Evolutionary conservation across 2,329 filamentous ascomycete species (phyloP).

Genomic region (Pleoardoris graminearum): DNA sequence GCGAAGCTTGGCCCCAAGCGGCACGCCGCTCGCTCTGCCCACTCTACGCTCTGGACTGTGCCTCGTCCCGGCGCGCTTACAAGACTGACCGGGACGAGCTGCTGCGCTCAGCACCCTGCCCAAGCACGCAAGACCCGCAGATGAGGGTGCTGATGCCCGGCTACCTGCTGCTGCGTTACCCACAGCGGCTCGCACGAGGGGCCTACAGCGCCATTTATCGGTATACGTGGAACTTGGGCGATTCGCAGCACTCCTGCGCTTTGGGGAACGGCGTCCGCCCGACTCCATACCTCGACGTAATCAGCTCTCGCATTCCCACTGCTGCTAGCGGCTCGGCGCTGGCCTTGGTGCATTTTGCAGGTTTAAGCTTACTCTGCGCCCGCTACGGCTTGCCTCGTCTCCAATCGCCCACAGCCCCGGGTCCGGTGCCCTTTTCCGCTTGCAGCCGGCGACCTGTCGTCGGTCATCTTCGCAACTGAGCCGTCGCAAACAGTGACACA

Average conservation of each 20-base stretch:
- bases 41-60: constrained; percentile 17
- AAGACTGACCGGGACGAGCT: constrained; percentile 16
- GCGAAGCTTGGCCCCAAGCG: constrained; percentile 30
- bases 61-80: constrained; percentile 23
- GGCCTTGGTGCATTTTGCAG: constrained; percentile 34
- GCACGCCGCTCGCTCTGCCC: too few species aligned
- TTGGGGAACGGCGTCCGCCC: constrained; percentile 33
- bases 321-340: constrained; percentile 20
- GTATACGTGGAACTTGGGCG: constrained; percentile 20
- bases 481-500: background rate
- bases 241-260: constrained; percentile 16
- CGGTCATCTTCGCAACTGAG: background rate
- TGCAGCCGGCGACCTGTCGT: background rate
- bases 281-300: constrained; percentile 39
- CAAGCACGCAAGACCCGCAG: background rate
- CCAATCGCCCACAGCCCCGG: constrained; percentile 32
- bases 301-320: constrained; percentile 9
- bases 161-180: constrained; percentile 10
- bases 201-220: background rate
- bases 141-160: constrained; percentile 6
- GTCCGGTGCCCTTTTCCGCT: constrained; percentile 8
- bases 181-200: constrained; percentile 12
- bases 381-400: constrained; percentile 27
- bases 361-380: constrained; percentile 43
- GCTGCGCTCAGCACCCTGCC: background rate